These are phyloP conservation scores for Echium plantagineum DNA, from an alignment of 257 asterid genomes.

Conservation along the genomic window DNA sequence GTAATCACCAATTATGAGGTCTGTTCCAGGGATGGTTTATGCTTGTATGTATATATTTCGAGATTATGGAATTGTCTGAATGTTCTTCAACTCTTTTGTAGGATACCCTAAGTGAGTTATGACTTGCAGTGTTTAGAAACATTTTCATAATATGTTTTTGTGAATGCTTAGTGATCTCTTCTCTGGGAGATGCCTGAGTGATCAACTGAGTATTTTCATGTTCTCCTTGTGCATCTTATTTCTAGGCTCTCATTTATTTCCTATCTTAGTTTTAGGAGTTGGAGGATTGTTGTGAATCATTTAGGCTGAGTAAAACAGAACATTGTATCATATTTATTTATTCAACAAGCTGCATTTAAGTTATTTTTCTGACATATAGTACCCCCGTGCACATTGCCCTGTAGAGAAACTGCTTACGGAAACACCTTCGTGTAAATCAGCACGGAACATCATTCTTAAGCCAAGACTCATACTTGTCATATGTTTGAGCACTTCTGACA, in stretches of 20 bases:
- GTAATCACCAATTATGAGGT: constrained; percentile 95
- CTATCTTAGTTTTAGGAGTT: not conserved
- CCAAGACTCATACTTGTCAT: too few species aligned
- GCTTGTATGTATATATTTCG: not conserved
- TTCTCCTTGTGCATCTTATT: not conserved
- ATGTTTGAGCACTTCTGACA: too few species aligned
- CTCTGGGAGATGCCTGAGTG: not conserved
- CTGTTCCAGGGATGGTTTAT: not conserved
- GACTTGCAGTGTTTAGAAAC: too few species aligned
- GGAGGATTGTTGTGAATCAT: not conserved
- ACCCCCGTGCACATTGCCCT: too few species aligned
- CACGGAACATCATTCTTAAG: too few species aligned
- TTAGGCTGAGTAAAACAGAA: not conserved
- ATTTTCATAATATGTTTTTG: too few species aligned
- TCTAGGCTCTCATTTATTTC: not conserved
- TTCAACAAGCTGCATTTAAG: too few species aligned
- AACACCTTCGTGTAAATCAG: too few species aligned
- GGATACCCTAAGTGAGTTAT: too few species aligned
- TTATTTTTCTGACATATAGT: too few species aligned
- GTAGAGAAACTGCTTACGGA: too few species aligned
- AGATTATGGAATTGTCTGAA: not conserved
- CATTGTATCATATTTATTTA: too few species aligned
- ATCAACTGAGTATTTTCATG: not conserved
- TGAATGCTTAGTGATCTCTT: not conserved
- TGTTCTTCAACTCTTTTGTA: not conserved